phyloP scores from a whole-genome alignment of 768 basidiomycete genomes.

The Galerina marginata region DNA sequence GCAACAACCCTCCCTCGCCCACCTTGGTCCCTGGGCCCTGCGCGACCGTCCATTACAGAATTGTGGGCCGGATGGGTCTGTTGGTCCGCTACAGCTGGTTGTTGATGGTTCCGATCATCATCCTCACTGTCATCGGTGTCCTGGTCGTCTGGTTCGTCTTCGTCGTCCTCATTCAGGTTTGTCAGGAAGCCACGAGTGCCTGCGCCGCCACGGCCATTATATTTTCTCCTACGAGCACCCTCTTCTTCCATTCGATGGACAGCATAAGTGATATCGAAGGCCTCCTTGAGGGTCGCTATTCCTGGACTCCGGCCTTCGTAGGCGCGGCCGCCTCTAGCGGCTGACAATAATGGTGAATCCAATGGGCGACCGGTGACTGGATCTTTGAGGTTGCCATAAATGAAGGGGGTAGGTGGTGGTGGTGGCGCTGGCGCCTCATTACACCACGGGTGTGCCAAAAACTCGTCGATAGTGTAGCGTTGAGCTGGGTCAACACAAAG shows the following conservation, averaged over 20 bases:
- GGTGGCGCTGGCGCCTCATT: slow-evolving; percentile 67
- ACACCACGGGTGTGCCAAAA: slow-evolving; percentile 96
- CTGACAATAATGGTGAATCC: slow-evolving; percentile 90
- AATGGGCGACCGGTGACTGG: slow-evolving; percentile 47
- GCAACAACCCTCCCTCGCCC: slow-evolving; percentile 16
- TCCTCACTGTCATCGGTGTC: slow-evolving; percentile 48
- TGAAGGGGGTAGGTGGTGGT: slow-evolving; percentile 67
- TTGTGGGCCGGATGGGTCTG: slow-evolving; percentile 5
- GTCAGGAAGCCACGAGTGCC: slow-evolving; percentile 79
- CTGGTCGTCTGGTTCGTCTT: slow-evolving; percentile 54
- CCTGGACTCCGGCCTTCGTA: slow-evolving; percentile 89
- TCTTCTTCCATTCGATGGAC: slow-evolving; percentile 99
- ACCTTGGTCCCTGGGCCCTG: slow-evolving; percentile 40
- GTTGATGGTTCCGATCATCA: slow-evolving; percentile 43
- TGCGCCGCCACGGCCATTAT: slow-evolving; percentile 78
- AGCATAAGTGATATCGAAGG: slow-evolving; percentile 98
- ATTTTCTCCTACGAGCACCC: slow-evolving; percentile 84
- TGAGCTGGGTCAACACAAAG: slow-evolving; percentile 95
- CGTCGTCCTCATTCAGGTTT: slow-evolving; percentile 94
- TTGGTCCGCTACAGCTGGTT: slow-evolving; percentile 15
- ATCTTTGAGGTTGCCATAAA: slow-evolving; percentile 45
- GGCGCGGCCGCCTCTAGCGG: slow-evolving; percentile 72
- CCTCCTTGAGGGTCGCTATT: slow-evolving; percentile 91
- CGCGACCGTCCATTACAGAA: slow-evolving; percentile 39
- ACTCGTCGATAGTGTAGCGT: slow-evolving; percentile 98